phyloP scores from a whole-genome alignment of 2,329 filamentous ascomycete species.

The Chaetomiaceae sp. region DNA sequence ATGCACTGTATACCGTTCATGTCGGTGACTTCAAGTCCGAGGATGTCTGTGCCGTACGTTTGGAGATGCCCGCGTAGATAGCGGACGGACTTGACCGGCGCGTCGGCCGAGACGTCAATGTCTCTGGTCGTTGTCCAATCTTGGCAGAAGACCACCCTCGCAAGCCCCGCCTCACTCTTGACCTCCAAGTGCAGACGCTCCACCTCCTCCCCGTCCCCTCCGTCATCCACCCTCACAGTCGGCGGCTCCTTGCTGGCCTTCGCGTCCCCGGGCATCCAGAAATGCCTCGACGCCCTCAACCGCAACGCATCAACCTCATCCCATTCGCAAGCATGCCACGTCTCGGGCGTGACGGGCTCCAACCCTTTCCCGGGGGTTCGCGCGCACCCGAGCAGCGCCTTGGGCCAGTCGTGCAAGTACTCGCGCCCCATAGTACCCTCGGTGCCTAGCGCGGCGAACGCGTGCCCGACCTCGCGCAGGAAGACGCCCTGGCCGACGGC shows the following conservation, averaged over 20 bases:
- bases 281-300: slow-evolving; percentile 65
- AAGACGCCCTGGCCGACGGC: slow-evolving; percentile 61
- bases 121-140: slow-evolving; percentile 6
- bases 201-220: slow-evolving; percentile 16
- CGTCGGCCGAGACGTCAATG: neutral
- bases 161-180: slow-evolving; percentile 22
- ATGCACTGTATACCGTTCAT: slow-evolving; percentile 38
- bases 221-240: neutral
- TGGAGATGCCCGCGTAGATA: slow-evolving; percentile 25
- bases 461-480: slow-evolving; percentile 65
- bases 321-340: slow-evolving; percentile 58
- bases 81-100: neutral
- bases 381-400: slow-evolving; percentile 34
- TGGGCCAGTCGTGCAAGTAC: slow-evolving; percentile 39
- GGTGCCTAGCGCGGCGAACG: slow-evolving; percentile 65
- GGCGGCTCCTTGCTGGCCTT: slow-evolving; percentile 22
- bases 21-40: slow-evolving; percentile 33
- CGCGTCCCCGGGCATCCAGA: slow-evolving; percentile 58
- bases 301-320: slow-evolving; percentile 62
- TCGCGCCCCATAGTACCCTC: slow-evolving; percentile 58
- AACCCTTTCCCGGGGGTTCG: neutral
- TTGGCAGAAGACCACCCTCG: slow-evolving; percentile 14
- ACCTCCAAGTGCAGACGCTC: slow-evolving; percentile 25
- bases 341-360: neutral
- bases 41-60: slow-evolving; percentile 27